phyloP scores from a whole-genome alignment of 306 rosid species.

The Vigna radiata region DNA sequence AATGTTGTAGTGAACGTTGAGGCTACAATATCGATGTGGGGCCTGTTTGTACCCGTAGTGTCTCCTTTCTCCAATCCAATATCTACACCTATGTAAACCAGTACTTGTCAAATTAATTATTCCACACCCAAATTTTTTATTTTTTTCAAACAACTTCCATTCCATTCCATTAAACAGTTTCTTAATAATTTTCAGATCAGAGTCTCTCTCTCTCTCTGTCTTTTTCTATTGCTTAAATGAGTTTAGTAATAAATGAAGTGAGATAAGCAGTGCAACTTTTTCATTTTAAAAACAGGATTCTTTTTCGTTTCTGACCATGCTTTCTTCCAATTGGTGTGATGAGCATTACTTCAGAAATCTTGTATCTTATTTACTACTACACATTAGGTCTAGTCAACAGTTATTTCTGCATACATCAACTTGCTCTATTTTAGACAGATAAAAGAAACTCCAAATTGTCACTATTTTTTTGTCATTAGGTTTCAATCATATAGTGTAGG shows the following conservation, averaged over 20 bases:
- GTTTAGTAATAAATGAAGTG: not conserved
- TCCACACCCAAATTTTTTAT: not conserved
- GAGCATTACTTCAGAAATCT: not conserved
- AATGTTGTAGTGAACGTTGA: constrained; percentile 40
- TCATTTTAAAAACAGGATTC: not conserved
- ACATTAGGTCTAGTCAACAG: not conserved
- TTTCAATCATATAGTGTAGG: too few relatives aligned
- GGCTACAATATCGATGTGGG: constrained; percentile 37
- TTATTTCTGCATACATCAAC: not conserved
- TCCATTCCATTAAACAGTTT: not conserved
- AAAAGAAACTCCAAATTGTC: not conserved
- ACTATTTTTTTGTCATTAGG: not conserved
- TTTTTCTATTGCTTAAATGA: not conserved
- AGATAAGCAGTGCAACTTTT: not conserved
- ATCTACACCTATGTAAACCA: not conserved
- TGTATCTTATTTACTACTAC: not conserved
- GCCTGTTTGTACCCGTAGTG: constrained; percentile 13
- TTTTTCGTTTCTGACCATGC: not conserved
- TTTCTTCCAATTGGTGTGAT: not conserved
- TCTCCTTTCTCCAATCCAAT: constrained; percentile 41
- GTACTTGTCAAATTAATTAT: constrained; percentile 1
- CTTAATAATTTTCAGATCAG: not conserved
- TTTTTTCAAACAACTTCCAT: not conserved
- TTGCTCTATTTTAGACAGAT: not conserved
- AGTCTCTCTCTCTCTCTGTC: not conserved